phyloP scores from a whole-genome alignment of 176 grass and related monocot species.

The Triticum monococcum region DNA sequence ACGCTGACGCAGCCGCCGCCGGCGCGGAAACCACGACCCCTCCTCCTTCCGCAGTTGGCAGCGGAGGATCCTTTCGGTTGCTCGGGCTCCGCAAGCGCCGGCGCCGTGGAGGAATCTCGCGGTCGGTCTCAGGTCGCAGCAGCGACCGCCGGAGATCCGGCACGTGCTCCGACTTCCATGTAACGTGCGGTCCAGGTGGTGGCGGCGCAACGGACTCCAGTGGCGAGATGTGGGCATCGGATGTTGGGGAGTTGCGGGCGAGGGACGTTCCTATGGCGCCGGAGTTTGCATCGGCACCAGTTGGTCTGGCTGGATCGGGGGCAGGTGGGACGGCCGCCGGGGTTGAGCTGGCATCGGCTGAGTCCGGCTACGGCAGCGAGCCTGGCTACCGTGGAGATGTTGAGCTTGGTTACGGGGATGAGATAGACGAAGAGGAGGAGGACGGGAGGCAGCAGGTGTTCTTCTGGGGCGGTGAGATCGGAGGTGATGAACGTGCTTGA shows the following conservation, averaged over 20 bases:
- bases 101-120: constrained; percentile 53
- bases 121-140: constrained; percentile 76
- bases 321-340: constrained; percentile 9
- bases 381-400: constrained; percentile 77
- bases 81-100: constrained; percentile 59
- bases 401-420: constrained; percentile 77
- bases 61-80: constrained; percentile 65
- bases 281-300: constrained; percentile 37
- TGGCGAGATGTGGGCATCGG: constrained; percentile 82
- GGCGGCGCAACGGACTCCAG: constrained; percentile 76
- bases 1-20: neutral
- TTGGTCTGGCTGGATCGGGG: constrained; percentile 21
- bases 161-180: constrained; percentile 78
- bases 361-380: constrained; percentile 81
- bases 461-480: constrained; percentile 64
- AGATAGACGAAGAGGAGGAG: constrained; percentile 75
- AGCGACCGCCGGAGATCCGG: constrained; percentile 72
- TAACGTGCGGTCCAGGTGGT: constrained; percentile 54
- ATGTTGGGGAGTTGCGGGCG: constrained; percentile 70
- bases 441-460: constrained; percentile 61
- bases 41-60: constrained; percentile 31
- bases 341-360: constrained; percentile 40
- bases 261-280: constrained; percentile 60
- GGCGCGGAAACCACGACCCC: constrained; percentile 40
- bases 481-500: constrained; percentile 53